Evolutionary conservation across 2,329 filamentous ascomycete genomes (phyloP).

Genomic region (Aureobasidium sp.): DNA sequence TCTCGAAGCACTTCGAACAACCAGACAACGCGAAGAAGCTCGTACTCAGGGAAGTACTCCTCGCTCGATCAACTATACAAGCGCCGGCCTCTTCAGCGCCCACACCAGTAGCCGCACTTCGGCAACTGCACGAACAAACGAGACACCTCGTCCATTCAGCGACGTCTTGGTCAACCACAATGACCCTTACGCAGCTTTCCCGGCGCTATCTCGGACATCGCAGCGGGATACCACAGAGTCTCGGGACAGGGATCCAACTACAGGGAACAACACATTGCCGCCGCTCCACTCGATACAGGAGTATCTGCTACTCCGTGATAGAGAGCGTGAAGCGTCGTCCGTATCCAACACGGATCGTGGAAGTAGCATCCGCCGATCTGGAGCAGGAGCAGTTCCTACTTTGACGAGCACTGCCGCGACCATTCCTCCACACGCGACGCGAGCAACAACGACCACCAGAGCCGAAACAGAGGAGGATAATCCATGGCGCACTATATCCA

Average conservation of each 20-base stretch:
- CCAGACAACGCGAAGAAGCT: constrained; percentile 35
- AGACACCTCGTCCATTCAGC: constrained; percentile 6
- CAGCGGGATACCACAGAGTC: not conserved
- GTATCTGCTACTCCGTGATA: constrained; percentile 8
- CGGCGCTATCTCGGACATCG: constrained; percentile 8
- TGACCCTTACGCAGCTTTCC: constrained; percentile 11
- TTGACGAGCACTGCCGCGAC: not conserved
- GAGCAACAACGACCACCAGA: not conserved
- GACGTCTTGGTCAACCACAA: constrained; percentile 10
- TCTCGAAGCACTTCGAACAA: constrained; percentile 37
- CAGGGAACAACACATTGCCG: constrained; percentile 9
- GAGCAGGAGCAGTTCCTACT: not conserved
- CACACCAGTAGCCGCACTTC: not conserved
- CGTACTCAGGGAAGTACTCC: constrained; percentile 30
- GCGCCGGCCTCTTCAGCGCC: constrained; percentile 22
- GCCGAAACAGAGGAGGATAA: constrained; percentile 26
- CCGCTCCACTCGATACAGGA: constrained; percentile 14
- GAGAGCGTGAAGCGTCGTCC: not conserved
- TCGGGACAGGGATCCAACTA: not conserved
- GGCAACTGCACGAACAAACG: not conserved
- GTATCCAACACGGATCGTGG: not conserved
- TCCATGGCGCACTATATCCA: constrained; percentile 42
- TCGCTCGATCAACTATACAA: constrained; percentile 37
- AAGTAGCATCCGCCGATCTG: not conserved
- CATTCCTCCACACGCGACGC: constrained; percentile 14